A percentile compares a stretch with the other conserved stretches of the same genome.
These are phyloP conservation scores for Ganoderma lingzhi DNA, from an alignment of 1,284 basidiomycete genomes.

Conservation along the genomic window DNA sequence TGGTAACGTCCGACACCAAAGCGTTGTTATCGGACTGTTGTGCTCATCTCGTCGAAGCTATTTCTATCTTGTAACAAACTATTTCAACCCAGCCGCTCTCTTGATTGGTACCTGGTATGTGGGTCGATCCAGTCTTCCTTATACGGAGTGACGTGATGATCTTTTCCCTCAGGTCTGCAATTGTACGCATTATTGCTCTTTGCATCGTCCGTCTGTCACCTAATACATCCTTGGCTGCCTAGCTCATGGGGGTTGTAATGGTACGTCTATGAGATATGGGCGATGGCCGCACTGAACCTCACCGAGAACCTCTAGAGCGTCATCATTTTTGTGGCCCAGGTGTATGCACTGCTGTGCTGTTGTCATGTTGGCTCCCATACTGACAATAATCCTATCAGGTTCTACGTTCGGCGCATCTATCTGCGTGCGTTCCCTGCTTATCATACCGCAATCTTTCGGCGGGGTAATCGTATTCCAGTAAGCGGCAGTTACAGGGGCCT, in stretches of 20 bases:
- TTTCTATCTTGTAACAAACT: constrained; percentile 4
- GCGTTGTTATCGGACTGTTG: neutral
- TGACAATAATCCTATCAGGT: neutral
- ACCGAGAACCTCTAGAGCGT: neutral
- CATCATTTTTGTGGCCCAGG: constrained; percentile 5
- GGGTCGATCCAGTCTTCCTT: neutral
- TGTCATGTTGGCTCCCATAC: neutral
- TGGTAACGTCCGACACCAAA: neutral
- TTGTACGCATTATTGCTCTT: neutral
- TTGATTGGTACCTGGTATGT: constrained; percentile 2
- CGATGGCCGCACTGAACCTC: neutral
- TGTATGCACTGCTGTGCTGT: neutral
- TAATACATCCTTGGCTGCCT: neutral
- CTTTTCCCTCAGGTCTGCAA: neutral
- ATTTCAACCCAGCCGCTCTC: constrained; percentile 5
- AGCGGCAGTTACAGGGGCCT: neutral
- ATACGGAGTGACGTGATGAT: neutral
- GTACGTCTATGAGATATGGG: neutral
- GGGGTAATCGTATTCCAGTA: neutral
- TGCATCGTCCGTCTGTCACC: neutral
- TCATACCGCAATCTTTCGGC: neutral
- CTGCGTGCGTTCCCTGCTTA: neutral
- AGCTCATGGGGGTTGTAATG: constrained; percentile 6
- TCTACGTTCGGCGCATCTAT: constrained; percentile 8
- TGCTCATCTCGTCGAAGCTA: neutral